Conservation (phyloP, 176 grass and related monocot species). For the Triticum timopheevii region DNA sequence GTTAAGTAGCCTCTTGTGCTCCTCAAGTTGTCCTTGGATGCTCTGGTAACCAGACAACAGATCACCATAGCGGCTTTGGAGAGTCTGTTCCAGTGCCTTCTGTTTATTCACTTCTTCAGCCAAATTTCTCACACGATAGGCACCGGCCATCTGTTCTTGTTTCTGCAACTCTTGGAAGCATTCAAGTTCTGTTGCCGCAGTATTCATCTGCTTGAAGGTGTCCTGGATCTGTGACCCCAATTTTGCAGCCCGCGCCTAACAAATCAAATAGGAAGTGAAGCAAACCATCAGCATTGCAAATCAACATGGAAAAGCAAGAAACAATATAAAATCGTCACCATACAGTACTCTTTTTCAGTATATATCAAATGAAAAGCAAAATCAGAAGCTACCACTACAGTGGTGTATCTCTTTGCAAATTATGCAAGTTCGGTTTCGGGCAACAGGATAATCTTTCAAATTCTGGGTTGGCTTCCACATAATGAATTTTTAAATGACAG, state of each 20-base stretch:
- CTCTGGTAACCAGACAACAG: conserved; percentile 51
- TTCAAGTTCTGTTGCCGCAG: conserved; percentile 69
- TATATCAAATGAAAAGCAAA: neutral
- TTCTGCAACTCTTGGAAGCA: conserved; percentile 92
- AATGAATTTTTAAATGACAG: conserved; percentile 8
- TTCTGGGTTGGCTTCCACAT: neutral
- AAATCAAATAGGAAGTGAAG: conserved; percentile 26
- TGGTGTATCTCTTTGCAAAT: neutral
- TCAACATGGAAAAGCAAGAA: neutral
- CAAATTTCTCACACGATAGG: conserved; percentile 55
- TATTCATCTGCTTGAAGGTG: conserved; percentile 85
- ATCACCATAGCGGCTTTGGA: conserved; percentile 70
- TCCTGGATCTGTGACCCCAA: conserved; percentile 76
- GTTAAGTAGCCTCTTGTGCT: conserved; percentile 49
- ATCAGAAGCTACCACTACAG: neutral
- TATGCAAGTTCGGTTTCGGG: neutral
- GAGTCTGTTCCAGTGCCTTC: conserved; percentile 62
- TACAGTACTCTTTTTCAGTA: neutral
- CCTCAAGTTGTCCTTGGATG: conserved; percentile 58
- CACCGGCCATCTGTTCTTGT: conserved; percentile 75
- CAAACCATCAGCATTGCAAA: conserved; percentile 22
- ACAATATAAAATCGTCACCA: neutral
- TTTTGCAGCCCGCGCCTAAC: conserved; percentile 59
- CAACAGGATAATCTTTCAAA: neutral
- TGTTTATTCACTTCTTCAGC: conserved; percentile 78